Evolutionary conservation across 306 rosid species (phyloP).

Genomic region (Castanea mollissima): DNA sequence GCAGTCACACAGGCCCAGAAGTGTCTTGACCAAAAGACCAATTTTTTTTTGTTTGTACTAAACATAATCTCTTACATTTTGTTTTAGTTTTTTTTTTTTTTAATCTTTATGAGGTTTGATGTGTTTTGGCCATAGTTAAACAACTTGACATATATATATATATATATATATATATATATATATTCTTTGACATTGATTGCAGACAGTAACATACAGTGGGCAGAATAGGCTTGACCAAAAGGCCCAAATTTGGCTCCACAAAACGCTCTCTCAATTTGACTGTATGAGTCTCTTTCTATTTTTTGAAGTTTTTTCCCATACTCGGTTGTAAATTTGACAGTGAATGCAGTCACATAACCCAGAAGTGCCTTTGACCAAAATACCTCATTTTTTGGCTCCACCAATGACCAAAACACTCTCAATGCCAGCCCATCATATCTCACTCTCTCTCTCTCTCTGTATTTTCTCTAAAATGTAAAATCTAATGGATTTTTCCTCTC

Average conservation of each 20-base stretch:
- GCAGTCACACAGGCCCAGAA: no score
- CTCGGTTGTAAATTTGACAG: no score
- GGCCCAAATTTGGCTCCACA: no score
- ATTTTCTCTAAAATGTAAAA: neutral
- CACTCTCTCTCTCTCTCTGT: neutral
- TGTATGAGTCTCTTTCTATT: no score
- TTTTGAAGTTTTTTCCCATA: no score
- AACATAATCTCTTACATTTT: no score
- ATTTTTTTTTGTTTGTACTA: neutral
- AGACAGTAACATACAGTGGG: neutral
- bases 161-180: no score
- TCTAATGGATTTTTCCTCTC: neutral
- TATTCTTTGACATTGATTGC: neutral
- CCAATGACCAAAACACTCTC: neutral
- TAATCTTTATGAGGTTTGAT: neutral
- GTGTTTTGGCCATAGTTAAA: neutral
- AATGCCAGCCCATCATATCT: conserved; percentile 10
- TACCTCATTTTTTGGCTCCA: neutral
- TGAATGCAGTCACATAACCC: no score
- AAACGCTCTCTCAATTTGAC: no score
- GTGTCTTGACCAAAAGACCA: neutral
- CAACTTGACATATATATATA: neutral
- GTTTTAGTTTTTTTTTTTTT: neutral
- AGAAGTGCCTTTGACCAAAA: no score
- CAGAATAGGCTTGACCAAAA: neutral